Base-by-base conservation (phyloP, 139 green algal genomes). In the Micractinium sp. region DNA sequence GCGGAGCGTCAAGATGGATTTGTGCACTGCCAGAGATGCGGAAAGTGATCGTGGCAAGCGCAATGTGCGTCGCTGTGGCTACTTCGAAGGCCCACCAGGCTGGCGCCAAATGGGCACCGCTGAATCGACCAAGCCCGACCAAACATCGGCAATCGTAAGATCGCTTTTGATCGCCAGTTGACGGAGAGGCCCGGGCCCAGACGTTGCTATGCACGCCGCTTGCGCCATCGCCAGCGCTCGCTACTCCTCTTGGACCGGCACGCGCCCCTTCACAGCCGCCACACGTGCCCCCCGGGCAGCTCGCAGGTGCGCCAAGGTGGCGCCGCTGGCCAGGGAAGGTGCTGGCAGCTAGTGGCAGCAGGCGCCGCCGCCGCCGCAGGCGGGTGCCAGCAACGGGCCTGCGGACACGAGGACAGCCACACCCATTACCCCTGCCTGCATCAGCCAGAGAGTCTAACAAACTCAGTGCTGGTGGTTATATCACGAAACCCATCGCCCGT, bases 191-290 rank as follows among this genome's bases (percentile, higher is more conserved):
- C 27, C 23, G 27, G 31, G 67, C 67, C 14, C 67, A 35, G 67
- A 29, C 23, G 23, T 15, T 31, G 23, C 67, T 33, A 15, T 31
- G 27, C 27, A 29, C 67, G 67, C 22, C 67, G 67, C 67, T 31
- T 9, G 27, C 23, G 67, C 67, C 67, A 31, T 31, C 67, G 3
- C 67, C 22, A 73, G 12, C 27, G 66, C 66, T 23, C 22, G 66
- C 67, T 31, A 33, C 67, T 22, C 35, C 18, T 81, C 76, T 81
- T 47, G 76, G 35, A 81, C 71, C 35, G 29, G 31, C 5, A 1
- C 29, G 36, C 38, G 56, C 38, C 79, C 79, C 47, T 85, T 67
- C 79, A 85, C 79, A 69, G 79, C 79, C 56, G 79, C 79, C 16
- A 53, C 79, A 66, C 79, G 79, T 15, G 29, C 79, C 67, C 14